Evolutionary conservation across 345 rosid genomes (phyloP), one percentile per base, ranked within the genome.

Genomic region (Erysimum cheiranthoides): DNA sequence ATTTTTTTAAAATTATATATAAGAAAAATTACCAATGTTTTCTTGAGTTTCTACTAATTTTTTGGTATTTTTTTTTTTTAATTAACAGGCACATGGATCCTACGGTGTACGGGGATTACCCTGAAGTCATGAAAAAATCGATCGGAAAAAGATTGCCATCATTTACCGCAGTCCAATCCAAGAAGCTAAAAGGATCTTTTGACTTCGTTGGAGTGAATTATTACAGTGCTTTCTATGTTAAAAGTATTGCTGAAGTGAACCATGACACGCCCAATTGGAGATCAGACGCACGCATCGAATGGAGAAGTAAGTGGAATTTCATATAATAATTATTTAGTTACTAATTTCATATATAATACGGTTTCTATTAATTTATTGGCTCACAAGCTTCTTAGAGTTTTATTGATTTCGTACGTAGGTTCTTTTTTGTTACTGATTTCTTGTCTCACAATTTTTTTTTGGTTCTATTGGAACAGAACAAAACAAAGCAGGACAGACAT

Each of bases 281-380:
- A 34, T 39, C 88, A 1, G 90, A 86, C 43, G 79, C 73, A 64
- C 85, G 62, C 3, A 59, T 77, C 11, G 80, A 75, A 70, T 42
- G 81, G 71, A 77, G 75, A 57, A 50, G 90, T 86, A 81, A 72
- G 87, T 66, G 40, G 4, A 27, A 1, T 54, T 70, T 10, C 14
- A 46, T 49, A 11, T 45, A 54, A 31, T 43, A 51, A 2, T 28
- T 16, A 16, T 31, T 50, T 43, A 51, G 2, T 28, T 16, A 16
- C 40, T 50, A 14, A 6, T 42, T 17, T 46, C 38, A 42, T 39
- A 14, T 46, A n/a, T n/a, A n/a, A n/a, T 28, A 64, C 32, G 39
- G 28, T 21, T 56, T 68, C 2, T 58, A 63, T 46, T 52, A 2
- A 21, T 50, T 30, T 42, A 0, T 42, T 60, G 25, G 30, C 11